These are phyloP conservation scores for Dissophora globulifera DNA, from an alignment of 192 early-diverging fungal genomes.

Conservation along the genomic window DNA sequence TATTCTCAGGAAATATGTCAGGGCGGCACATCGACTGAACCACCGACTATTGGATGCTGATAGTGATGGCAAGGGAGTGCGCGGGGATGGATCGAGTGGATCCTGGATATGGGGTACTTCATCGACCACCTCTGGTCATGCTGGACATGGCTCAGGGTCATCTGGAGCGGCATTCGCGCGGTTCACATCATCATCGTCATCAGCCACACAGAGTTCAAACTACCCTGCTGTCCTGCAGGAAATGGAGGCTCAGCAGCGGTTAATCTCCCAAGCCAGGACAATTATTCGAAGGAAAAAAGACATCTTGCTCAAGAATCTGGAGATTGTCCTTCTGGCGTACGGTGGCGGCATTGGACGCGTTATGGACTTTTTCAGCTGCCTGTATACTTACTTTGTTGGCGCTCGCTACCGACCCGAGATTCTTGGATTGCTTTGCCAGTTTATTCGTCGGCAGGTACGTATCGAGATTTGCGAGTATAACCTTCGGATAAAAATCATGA, in stretches of 20 bases:
- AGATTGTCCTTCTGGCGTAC: slow-evolving; percentile 28
- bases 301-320: slow-evolving; percentile 36
- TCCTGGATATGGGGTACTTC: slow-evolving; percentile 4
- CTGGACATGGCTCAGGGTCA: slow-evolving; percentile 19
- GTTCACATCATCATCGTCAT: not conserved
- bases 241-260: slow-evolving; percentile 27
- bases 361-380: slow-evolving; percentile 60
- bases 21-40: slow-evolving; percentile 31
- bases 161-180: not conserved
- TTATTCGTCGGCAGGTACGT: slow-evolving; percentile 59
- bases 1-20: slow-evolving; percentile 43
- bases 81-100: not conserved
- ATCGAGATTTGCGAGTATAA: too few species aligned
- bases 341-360: slow-evolving; percentile 34
- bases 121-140: slow-evolving; percentile 7
- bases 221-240: slow-evolving; percentile 18
- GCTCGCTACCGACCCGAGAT: slow-evolving; percentile 60
- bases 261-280: slow-evolving; percentile 23
- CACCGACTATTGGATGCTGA: slow-evolving; percentile 26
- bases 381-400: slow-evolving; percentile 59
- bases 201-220: not conserved
- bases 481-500: too few species aligned
- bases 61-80: not conserved
- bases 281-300: slow-evolving; percentile 42
- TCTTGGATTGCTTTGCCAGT: slow-evolving; percentile 60